Conservation (phyloP, 1,284 basidiomycete genomes). For the Lignosus rhinocerotis region DNA sequence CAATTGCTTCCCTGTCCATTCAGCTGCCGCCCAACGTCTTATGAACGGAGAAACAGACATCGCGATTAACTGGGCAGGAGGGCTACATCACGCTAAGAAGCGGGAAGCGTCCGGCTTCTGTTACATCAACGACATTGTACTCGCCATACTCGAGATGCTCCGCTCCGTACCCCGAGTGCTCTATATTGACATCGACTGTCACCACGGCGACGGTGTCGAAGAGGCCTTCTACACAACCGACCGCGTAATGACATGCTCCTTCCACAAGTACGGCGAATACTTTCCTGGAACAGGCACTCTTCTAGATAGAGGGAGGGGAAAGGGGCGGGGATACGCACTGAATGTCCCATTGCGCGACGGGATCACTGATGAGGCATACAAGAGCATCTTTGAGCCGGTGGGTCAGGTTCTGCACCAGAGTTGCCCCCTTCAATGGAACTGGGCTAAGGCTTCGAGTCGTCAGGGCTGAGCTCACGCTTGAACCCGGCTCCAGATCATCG, state of each 20-base stretch:
- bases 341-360: slow-evolving; percentile 96
- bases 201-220: slow-evolving; percentile 98
- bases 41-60: slow-evolving; percentile 87
- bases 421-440: background rate
- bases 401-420: slow-evolving; percentile 32
- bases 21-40: slow-evolving; percentile 83
- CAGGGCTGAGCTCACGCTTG: slow-evolving; percentile 17
- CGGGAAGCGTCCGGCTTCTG: slow-evolving; percentile 96
- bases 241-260: slow-evolving; percentile 94
- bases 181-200: slow-evolving; percentile 98
- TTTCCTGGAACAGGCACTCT: slow-evolving; percentile 94
- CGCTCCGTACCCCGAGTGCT: slow-evolving; percentile 84
- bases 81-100: slow-evolving; percentile 98
- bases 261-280: slow-evolving; percentile 97
- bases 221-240: slow-evolving; percentile 99
- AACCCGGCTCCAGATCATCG: slow-evolving; percentile 61
- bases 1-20: background rate
- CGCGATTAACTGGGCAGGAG: slow-evolving; percentile 97
- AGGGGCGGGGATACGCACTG: slow-evolving; percentile 88
- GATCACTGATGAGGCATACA: slow-evolving; percentile 82
- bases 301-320: slow-evolving; percentile 83
- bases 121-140: slow-evolving; percentile 96
- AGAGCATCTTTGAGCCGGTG: slow-evolving; percentile 91
- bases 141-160: slow-evolving; percentile 87
- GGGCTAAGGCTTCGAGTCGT: slow-evolving; percentile 9